phyloP scores from a whole-genome alignment of 129 eudicot genomes.

The Flaveria robusta region DNA sequence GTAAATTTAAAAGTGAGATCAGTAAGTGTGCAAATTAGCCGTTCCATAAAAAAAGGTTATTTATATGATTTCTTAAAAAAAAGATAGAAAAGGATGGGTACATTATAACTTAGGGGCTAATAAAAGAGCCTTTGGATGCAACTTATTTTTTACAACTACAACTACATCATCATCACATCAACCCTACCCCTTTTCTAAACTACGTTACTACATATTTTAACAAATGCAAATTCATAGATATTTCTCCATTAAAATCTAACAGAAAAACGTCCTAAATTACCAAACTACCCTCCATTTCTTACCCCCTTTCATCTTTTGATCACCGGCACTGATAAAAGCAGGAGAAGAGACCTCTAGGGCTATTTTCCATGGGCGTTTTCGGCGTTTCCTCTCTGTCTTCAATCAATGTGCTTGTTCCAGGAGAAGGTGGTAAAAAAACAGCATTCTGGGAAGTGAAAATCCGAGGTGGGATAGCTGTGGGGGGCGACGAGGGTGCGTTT shows the following conservation, averaged over 20 bases:
- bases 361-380: conserved; percentile 49
- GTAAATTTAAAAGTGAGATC: no score
- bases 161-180: conserved; percentile 39
- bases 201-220: neutral
- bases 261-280: neutral
- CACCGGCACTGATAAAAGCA: conserved; percentile 60
- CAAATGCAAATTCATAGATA: conserved; percentile 2
- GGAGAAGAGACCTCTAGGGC: conserved; percentile 50
- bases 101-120: neutral
- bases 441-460: conserved; percentile 56
- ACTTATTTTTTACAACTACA: conserved; percentile 45
- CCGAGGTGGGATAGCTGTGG: conserved; percentile 49
- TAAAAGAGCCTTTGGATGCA: conserved; percentile 61
- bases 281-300: neutral
- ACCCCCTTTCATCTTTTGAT: conserved; percentile 14
- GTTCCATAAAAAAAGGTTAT: no score
- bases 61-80: no score
- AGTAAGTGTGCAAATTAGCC: no score
- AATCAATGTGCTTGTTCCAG: conserved; percentile 74
- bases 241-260: conserved; percentile 22
- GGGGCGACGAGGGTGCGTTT: conserved; percentile 45
- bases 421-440: conserved; percentile 64
- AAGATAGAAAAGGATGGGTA: no score
- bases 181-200: conserved; percentile 29
- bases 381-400: conserved; percentile 48